Percentiles rank a stretch among this genome's conserved stretches.
Evolutionary conservation across 106 monocot genomes (phyloP).

Genomic region (Dendrobium nobile): DNA sequence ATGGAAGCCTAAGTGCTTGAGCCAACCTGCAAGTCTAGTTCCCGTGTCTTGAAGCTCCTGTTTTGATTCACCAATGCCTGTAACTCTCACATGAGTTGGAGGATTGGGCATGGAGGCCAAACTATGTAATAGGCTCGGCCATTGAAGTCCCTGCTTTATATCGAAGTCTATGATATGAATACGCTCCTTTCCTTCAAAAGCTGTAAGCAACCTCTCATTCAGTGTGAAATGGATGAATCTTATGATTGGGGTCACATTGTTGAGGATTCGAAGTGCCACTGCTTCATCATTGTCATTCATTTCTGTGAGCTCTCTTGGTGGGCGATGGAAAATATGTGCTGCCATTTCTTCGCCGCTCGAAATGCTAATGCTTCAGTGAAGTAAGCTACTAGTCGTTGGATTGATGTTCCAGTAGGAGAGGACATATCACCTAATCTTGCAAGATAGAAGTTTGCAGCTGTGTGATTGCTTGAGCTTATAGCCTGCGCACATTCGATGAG

Average conservation of each 20-base stretch:
- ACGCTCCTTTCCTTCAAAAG: slow-evolving; percentile 55
- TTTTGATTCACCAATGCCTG: slow-evolving; percentile 65
- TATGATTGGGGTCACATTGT: slow-evolving; percentile 52
- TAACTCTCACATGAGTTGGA: slow-evolving; percentile 67
- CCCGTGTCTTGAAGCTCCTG: slow-evolving; percentile 65
- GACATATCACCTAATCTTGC: slow-evolving; percentile 52
- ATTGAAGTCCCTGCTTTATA: slow-evolving; percentile 88
- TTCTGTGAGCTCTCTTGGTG: slow-evolving; percentile 23
- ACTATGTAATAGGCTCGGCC: slow-evolving; percentile 73
- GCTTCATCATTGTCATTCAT: slow-evolving; percentile 21
- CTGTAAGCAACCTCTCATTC: slow-evolving; percentile 59
- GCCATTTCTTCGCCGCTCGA: slow-evolving; percentile 47
- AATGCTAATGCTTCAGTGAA: slow-evolving; percentile 62
- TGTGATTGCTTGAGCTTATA: slow-evolving; percentile 22
- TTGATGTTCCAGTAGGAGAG: slow-evolving; percentile 34
- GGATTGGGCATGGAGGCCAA: slow-evolving; percentile 62
- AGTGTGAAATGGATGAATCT: slow-evolving; percentile 77
- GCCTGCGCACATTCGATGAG: background rate
- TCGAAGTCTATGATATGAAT: slow-evolving; percentile 87
- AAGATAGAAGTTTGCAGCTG: slow-evolving; percentile 38
- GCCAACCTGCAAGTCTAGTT: slow-evolving; percentile 58
- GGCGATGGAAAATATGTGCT: slow-evolving; percentile 41
- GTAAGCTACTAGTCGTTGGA: slow-evolving; percentile 62
- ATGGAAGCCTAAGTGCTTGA: slow-evolving; percentile 30
- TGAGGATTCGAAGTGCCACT: slow-evolving; percentile 42